Evolutionary conservation across 495 filamentous ascomycete species (phyloP).

Genomic region (Penicillium dipodomyicola): DNA sequence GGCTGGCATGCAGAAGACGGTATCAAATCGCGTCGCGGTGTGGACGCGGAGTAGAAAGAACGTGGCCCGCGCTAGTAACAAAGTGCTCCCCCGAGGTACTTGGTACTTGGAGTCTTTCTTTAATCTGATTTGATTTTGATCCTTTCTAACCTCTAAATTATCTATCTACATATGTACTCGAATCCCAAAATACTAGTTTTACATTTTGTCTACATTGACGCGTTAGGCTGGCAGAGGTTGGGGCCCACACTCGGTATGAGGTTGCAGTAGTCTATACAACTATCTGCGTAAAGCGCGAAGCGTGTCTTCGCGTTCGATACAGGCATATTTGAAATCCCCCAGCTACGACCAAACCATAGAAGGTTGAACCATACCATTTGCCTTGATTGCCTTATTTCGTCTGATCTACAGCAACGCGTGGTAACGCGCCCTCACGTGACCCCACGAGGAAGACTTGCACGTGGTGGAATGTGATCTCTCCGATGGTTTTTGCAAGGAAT

Average conservation of each 20-base stretch:
- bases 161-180: neutral
- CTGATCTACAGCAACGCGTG: conserved; percentile 4
- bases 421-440: conserved; percentile 14
- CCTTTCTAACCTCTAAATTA: neutral
- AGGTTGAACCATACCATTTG: neutral
- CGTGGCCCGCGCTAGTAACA: conserved; percentile 33
- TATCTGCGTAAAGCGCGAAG: neutral
- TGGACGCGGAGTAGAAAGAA: conserved; percentile 40
- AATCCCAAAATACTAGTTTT: neutral
- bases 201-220: neutral
- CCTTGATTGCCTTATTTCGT: neutral
- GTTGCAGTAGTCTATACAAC: conserved; percentile 2
- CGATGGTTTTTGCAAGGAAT: neutral
- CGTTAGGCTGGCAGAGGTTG: neutral
- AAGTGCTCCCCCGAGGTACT: conserved; percentile 21
- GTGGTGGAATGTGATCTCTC: conserved; percentile 8
- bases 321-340: neutral
- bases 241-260: conserved; percentile 1
- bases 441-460: conserved; percentile 7
- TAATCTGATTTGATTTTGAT: neutral
- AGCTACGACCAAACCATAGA: neutral
- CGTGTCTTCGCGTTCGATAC: conserved; percentile 1
- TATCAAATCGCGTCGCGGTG: conserved; percentile 44
- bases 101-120: conserved; percentile 8
- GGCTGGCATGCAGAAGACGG: conserved; percentile 25